These are phyloP conservation scores for Patellifolia procumbens DNA, from an alignment of 179 eudicot species.

Conservation along the genomic window DNA sequence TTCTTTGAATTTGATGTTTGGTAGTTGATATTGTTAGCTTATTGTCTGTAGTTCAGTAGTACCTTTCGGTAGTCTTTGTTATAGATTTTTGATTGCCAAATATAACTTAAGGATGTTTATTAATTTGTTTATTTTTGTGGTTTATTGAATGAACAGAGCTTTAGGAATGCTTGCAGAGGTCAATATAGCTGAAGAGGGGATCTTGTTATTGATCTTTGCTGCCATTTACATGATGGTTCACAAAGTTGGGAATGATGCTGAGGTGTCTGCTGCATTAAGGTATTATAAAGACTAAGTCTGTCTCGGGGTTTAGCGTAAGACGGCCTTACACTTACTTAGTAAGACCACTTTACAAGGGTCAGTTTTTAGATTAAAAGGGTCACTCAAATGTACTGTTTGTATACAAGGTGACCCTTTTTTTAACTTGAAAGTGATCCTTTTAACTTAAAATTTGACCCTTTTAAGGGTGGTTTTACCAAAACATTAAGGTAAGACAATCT, in stretches of 20 bases:
- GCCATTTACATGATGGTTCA: slow-evolving; percentile 64
- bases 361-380: too few relatives aligned
- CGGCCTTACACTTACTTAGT: too few relatives aligned
- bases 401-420: too few relatives aligned
- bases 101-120: background rate
- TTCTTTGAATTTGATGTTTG: background rate
- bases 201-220: slow-evolving; percentile 74
- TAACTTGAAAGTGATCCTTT: too few relatives aligned
- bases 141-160: slow-evolving; percentile 59
- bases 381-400: too few relatives aligned
- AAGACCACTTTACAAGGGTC: too few relatives aligned
- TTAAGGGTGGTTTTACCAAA: too few relatives aligned
- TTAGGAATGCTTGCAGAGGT: slow-evolving; percentile 73
- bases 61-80: background rate
- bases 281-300: slow-evolving; percentile 24
- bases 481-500: too few relatives aligned
- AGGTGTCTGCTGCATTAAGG: slow-evolving; percentile 83
- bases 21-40: background rate
- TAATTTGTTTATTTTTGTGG: slow-evolving; percentile 5
- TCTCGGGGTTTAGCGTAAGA: too few relatives aligned
- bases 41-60: background rate
- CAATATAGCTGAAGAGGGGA: slow-evolving; percentile 89
- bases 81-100: background rate
- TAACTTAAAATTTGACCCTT: too few relatives aligned
- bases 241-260: slow-evolving; percentile 67